phyloP scores from a whole-genome alignment of 352 stramenopile genomes.

The Phytophthora hibernalis region DNA sequence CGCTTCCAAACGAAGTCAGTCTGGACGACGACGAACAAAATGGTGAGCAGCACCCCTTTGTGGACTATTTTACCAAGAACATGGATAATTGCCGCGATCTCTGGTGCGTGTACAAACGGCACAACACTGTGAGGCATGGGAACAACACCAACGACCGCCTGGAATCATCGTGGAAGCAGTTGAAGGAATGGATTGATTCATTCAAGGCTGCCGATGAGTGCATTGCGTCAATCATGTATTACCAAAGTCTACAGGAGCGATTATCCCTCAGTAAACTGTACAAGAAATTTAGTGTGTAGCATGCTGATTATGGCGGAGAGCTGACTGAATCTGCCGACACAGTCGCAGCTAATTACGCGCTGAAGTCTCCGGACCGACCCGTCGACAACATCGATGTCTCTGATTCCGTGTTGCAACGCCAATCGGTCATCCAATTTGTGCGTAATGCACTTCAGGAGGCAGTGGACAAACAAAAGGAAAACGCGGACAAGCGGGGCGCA shows the following conservation, averaged over 20 bases:
- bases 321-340: too few relatives aligned
- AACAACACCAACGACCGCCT: too few relatives aligned
- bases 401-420: too few relatives aligned
- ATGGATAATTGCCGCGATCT: slow-evolving; percentile 15
- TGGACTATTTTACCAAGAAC: slow-evolving; percentile 31
- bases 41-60: background rate
- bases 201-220: slow-evolving; percentile 29
- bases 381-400: too few relatives aligned
- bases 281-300: slow-evolving; percentile 6
- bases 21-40: background rate
- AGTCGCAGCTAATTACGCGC: too few relatives aligned
- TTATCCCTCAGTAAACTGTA: background rate
- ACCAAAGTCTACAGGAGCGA: too few relatives aligned
- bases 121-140: slow-evolving; percentile 13
- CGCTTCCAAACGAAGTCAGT: background rate
- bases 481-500: too few relatives aligned
- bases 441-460: too few relatives aligned
- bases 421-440: too few relatives aligned
- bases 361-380: too few relatives aligned
- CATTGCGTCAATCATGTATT: slow-evolving; percentile 16
- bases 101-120: slow-evolving; percentile 24
- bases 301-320: background rate
- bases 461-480: too few relatives aligned
- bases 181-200: slow-evolving; percentile 17
- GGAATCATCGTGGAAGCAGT: slow-evolving; percentile 31